Evolutionary conservation across 176 grass and related monocot genomes (phyloP).

Genomic region (Triticum dicoccoides): DNA sequence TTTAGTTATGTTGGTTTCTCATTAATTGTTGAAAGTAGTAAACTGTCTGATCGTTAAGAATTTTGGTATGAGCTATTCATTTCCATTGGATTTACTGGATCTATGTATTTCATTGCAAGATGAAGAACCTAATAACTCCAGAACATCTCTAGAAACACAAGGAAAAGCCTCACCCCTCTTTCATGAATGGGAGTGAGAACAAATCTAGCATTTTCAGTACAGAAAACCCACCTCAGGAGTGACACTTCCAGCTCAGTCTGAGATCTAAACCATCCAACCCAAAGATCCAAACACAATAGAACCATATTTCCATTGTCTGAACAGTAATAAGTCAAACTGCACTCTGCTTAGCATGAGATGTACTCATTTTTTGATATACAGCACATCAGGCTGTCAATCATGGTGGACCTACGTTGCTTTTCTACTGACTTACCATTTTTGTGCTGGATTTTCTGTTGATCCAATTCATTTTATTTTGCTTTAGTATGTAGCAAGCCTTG

Average conservation of each 20-base stretch:
- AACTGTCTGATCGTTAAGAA: not conserved
- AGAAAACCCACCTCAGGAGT: not conserved
- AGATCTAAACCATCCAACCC: not conserved
- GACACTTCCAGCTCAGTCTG: not conserved
- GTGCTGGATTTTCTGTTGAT: not conserved
- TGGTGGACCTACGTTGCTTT: not conserved
- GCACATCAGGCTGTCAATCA: not conserved
- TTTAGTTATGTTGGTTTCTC: not conserved
- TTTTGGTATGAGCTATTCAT: not conserved
- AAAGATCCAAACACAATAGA: not conserved
- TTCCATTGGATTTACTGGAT: not conserved
- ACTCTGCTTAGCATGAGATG: not conserved
- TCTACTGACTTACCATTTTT: slow-evolving; percentile 15
- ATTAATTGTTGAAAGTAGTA: not conserved
- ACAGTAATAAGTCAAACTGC: not conserved
- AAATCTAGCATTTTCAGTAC: no score
- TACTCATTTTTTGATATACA: not conserved
- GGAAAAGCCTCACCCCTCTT: no score
- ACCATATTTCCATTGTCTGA: not conserved
- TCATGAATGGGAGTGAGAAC: no score
- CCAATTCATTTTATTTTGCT: not conserved
- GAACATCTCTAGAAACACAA: not conserved
- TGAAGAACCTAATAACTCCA: not conserved
- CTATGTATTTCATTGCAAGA: not conserved
- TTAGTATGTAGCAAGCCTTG: slow-evolving; percentile 81